These are phyloP conservation scores for Zygosaccharomyces pseudobailii DNA, from an alignment of 1,139 yeast genomes.

Conservation along the genomic window DNA sequence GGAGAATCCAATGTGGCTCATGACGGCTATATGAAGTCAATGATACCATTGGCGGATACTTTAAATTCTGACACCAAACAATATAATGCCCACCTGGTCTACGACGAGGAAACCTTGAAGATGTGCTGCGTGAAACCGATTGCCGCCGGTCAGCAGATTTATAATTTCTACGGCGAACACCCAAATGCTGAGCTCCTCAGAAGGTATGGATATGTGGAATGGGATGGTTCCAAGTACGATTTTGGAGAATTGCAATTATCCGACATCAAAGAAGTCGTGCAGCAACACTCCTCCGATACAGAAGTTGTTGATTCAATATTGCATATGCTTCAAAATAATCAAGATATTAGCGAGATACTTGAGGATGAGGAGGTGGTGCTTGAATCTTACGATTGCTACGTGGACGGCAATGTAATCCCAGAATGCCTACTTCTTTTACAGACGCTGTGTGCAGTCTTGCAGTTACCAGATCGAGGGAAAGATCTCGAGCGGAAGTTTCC, in stretches of 20 bases:
- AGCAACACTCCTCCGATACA: constrained; percentile 15
- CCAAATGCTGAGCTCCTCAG: constrained; percentile 86
- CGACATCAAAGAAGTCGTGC: constrained; percentile 34
- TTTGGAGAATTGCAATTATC: constrained; percentile 66
- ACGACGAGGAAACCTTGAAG: constrained; percentile 45
- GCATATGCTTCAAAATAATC: constrained; percentile 30
- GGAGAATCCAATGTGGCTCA: constrained; percentile 37
- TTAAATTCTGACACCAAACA: constrained; percentile 77
- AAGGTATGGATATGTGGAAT: constrained; percentile 87
- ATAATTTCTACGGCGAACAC: constrained; percentile 84
- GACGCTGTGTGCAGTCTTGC: constrained; percentile 30
- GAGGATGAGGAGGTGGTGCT: constrained; percentile 49
- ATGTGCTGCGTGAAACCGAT: constrained; percentile 71
- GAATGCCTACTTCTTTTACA: constrained; percentile 55
- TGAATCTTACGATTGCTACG: constrained; percentile 60
- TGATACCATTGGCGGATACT: constrained; percentile 92
- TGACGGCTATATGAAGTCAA: constrained; percentile 61
- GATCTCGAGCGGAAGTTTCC: constrained; percentile 12
- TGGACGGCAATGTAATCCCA: constrained; percentile 51
- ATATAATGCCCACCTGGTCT: constrained; percentile 70
- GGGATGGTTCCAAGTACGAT: constrained; percentile 68
- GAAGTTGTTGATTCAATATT: constrained; percentile 34
- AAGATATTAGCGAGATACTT: constrained; percentile 37
- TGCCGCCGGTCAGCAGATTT: constrained; percentile 63
- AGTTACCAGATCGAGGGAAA: constrained; percentile 15